Base-by-base conservation (phyloP, 805 yeast genomes). In the Zygoascus bituminiphila region DNA sequence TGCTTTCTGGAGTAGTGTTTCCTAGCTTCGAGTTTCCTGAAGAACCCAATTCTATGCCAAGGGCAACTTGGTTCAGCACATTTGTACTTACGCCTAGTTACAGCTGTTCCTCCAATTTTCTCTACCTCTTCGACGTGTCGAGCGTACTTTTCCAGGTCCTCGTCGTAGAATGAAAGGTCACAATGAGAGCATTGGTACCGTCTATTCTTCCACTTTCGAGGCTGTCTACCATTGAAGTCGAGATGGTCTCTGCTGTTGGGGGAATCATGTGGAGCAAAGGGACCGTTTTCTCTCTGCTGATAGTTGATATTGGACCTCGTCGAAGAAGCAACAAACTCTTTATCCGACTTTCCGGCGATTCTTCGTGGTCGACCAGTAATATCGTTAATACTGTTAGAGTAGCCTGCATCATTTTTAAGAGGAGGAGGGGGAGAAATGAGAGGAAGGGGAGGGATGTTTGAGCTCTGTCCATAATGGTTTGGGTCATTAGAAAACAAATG, bases 21-120 rank as follows among this genome's bases (percentile, higher is more conserved):
- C 46, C 56, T 56, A 19, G 51, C 53, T 45, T 59, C 62, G n/a
- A 59, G 57, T 47, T 59, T 59, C 26, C 62, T 56, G 47, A 54
- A 53, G 43, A 59, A 59, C 17, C 62, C 62, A 38, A 59, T 54
- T 23, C 44, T 54, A 40, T 53, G 50, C 62, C 62, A 59, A 10
- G 57, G 60, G 38, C 62, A 59, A 8, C 51, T 44, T 9, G 52
- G 45, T 35, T 52, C 55, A 19, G 57, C 53, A 38, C 62, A 59
- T 49, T 59, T 59, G 54, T 51, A 59, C 37, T 55, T 53, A 23
- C 62, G 55, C 43, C 53, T 40, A 5, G 52, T 47, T 25, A 42
- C 41, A 21, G 37, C 45, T 21, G 45, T 51, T 33, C 50, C 48
- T 23, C 52, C 53, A 23, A 40, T 35, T 40, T 33, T 42, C 42